These are phyloP conservation scores for Phytopythium aichiense DNA, from an alignment of 352 stramenopile species.

Conservation along the genomic window DNA sequence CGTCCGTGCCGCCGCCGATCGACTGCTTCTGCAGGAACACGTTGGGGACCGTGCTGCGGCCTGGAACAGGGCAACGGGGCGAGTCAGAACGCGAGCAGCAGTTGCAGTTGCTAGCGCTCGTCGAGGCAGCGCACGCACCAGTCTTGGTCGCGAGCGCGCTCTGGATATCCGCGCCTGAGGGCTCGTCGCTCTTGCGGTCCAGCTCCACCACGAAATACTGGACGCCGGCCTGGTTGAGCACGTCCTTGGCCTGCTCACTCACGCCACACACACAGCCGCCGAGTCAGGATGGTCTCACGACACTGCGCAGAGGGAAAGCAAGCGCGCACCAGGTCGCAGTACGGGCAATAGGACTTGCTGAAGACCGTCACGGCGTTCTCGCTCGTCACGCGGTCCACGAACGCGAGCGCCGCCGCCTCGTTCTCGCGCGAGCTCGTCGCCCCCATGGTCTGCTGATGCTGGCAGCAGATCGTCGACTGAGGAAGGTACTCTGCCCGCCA, in stretches of 20 bases:
- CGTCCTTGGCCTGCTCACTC: constrained; percentile 71
- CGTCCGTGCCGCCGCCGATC: constrained; percentile 93
- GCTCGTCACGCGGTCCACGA: constrained; percentile 44
- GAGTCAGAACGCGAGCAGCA: neutral
- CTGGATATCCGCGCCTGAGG: constrained; percentile 85
- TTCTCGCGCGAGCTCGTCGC: constrained; percentile 40
- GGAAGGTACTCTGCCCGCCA: neutral
- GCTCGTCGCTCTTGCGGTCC: constrained; percentile 50
- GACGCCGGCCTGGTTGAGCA: constrained; percentile 58
- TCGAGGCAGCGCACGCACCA: constrained; percentile 25
- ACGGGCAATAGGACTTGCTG: constrained; percentile 94
- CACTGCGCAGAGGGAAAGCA: neutral
- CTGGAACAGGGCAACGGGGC: constrained; percentile 23
- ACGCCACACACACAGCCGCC: neutral
- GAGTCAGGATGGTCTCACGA: neutral
- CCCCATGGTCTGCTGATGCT: constrained; percentile 19
- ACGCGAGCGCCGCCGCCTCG: constrained; percentile 45
- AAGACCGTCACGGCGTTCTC: constrained; percentile 74
- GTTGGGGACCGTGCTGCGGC: constrained; percentile 93
- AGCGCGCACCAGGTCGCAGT: constrained; percentile 67
- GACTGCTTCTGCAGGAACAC: constrained; percentile 95
- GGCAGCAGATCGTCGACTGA: neutral
- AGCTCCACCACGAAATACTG: constrained; percentile 65
- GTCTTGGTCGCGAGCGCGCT: constrained; percentile 80
- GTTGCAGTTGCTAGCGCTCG: neutral